A percentile compares a stretch with the other conserved stretches of the same genome.
Conservation (phyloP, 257 asterid genomes). For the Lithospermum erythrorhizon region DNA sequence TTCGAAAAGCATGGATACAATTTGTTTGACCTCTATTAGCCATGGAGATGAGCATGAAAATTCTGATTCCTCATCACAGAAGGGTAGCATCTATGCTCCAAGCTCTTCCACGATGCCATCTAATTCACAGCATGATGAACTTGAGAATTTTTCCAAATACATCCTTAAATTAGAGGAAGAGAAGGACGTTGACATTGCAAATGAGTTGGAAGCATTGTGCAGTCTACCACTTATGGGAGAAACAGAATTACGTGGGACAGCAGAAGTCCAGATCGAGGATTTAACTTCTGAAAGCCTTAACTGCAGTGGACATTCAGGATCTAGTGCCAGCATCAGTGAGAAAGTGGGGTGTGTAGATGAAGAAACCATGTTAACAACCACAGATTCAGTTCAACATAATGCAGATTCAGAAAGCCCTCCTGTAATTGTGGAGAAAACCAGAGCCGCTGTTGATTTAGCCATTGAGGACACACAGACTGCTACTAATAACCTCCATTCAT, state of each 20-base stretch:
- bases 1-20: constrained; percentile 50
- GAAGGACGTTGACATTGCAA: constrained; percentile 15
- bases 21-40: constrained; percentile 40
- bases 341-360: constrained; percentile 18
- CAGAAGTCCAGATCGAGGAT: constrained; percentile 18
- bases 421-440: constrained; percentile 13
- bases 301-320: constrained; percentile 5
- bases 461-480: constrained; percentile 8
- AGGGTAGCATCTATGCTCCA: constrained; percentile 26
- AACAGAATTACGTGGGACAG: constrained; percentile 14
- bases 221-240: constrained; percentile 17
- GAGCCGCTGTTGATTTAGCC: constrained; percentile 7
- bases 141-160: constrained; percentile 11
- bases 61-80: constrained; percentile 29
- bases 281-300: constrained; percentile 8
- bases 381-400: constrained; percentile 18
- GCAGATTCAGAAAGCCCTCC: constrained; percentile 24
- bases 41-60: constrained; percentile 31
- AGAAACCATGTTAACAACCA: constrained; percentile 16
- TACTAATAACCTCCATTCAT: constrained; percentile 3
- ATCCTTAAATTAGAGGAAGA: constrained; percentile 9
- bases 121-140: constrained; percentile 27
- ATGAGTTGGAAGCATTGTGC: constrained; percentile 21
- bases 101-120: constrained; percentile 22
- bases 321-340: constrained; percentile 13